phyloP scores from a whole-genome alignment of 768 basidiomycete species.

The Wakefieldia striispora region DNA sequence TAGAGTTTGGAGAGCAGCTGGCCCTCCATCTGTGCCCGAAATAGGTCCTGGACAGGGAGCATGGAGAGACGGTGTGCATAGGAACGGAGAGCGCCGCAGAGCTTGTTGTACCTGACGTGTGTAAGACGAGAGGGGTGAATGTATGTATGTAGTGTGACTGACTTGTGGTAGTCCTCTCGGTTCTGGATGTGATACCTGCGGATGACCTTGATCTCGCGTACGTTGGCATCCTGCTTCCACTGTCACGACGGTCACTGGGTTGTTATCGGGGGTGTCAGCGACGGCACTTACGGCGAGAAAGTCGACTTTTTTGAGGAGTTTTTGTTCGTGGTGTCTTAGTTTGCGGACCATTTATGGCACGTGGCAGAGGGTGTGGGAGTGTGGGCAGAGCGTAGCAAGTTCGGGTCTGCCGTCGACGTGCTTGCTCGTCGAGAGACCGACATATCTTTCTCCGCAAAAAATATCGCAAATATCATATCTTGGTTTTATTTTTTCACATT shows the following conservation, averaged over 20 bases:
- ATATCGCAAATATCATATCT: constrained; percentile 29
- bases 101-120: constrained; percentile 79
- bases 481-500: constrained; percentile 17
- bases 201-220: constrained; percentile 92
- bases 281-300: constrained; percentile 78
- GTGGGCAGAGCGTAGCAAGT: constrained; percentile 16
- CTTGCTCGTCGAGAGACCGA: constrained; percentile 28
- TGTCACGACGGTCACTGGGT: constrained; percentile 30
- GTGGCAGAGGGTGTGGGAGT: constrained; percentile 32
- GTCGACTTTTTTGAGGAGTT: constrained; percentile 93
- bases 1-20: constrained; percentile 93
- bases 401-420: constrained; percentile 31
- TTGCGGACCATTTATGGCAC: constrained; percentile 73
- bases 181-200: constrained; percentile 94
- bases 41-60: constrained; percentile 87
- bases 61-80: constrained; percentile 85
- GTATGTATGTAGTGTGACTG: neutral
- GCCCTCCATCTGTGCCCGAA: constrained; percentile 78
- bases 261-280: neutral
- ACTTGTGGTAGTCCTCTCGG: constrained; percentile 94
- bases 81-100: constrained; percentile 83
- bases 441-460: constrained; percentile 27
- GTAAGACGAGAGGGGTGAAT: neutral
- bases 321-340: constrained; percentile 95
- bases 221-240: constrained; percentile 96